A percentile compares a stretch with the other conserved stretches of the same genome.
These are phyloP conservation scores for Senna tora DNA, from an alignment of 306 rosid species.

Conservation along the genomic window DNA sequence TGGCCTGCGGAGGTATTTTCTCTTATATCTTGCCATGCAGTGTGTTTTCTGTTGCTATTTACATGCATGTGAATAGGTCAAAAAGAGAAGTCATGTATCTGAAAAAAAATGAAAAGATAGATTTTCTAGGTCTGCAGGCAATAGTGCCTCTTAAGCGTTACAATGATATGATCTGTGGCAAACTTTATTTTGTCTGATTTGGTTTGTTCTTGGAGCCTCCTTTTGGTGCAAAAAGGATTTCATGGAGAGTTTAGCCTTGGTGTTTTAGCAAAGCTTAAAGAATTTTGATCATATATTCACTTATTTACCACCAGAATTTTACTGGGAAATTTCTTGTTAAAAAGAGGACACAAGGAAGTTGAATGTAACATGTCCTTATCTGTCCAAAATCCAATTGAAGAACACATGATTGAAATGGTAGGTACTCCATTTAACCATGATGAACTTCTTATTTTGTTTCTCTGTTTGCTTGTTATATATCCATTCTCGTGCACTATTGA, in stretches of 20 bases:
- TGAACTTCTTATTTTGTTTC: neutral
- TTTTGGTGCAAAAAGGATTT: conserved; percentile 17
- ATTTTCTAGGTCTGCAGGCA: neutral
- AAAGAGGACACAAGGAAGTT: neutral
- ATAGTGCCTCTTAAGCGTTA: neutral
- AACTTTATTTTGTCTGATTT: neutral
- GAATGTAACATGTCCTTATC: neutral
- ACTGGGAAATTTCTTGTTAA: neutral
- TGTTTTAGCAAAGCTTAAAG: neutral
- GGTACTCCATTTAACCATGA: neutral
- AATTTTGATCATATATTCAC: conserved; percentile 15
- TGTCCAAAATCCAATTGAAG: conserved; percentile 29
- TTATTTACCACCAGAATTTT: neutral
- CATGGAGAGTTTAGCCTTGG: neutral
- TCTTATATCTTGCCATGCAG: neutral
- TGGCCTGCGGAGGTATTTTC: conserved; percentile 72
- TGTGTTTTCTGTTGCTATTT: conserved; percentile 1
- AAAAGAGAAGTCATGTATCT: neutral
- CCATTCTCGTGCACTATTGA: neutral
- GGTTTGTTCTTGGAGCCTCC: neutral
- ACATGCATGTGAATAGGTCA: conserved; percentile 29
- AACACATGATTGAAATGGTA: conserved; percentile 19
- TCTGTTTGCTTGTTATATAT: neutral
- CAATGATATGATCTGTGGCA: conserved; percentile 2
- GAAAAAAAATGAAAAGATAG: neutral